Evolutionary conservation across 768 basidiomycete genomes (phyloP).

Genomic region (Boletus rufocinnamomeus): DNA sequence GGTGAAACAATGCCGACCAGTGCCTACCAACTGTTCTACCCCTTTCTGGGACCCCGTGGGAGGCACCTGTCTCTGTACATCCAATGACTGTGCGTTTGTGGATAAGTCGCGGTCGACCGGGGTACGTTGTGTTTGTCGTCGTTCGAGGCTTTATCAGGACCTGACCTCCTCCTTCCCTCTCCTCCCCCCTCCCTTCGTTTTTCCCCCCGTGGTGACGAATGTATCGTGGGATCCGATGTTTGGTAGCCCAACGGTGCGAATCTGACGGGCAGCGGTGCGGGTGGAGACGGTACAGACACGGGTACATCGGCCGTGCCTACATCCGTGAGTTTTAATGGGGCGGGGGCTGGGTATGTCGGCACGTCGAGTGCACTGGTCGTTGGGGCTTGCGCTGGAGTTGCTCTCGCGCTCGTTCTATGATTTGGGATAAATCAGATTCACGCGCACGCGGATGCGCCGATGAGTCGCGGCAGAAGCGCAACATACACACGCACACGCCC

Average conservation of each 20-base stretch:
- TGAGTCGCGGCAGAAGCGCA: too few relatives aligned
- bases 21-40: constrained; percentile 72
- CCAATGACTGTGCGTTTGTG: constrained; percentile 56
- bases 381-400: neutral
- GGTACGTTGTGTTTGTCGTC: constrained; percentile 37
- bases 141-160: neutral
- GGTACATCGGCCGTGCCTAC: constrained; percentile 31
- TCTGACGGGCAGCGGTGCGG: constrained; percentile 61
- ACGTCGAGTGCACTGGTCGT: neutral
- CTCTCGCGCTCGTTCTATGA: neutral
- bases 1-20: constrained; percentile 31
- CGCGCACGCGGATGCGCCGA: too few relatives aligned
- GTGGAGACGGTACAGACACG: constrained; percentile 29
- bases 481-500: too few relatives aligned
- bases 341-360: neutral
- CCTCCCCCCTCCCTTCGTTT: neutral
- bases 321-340: constrained; percentile 53
- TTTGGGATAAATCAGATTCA: too few relatives aligned
- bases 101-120: constrained; percentile 68
- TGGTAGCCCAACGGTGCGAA: constrained; percentile 66
- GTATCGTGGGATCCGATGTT: neutral
- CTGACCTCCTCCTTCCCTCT: neutral
- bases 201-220: neutral
- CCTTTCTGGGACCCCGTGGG: constrained; percentile 80
- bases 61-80: constrained; percentile 63